Conservation (phyloP, 2,329 filamentous ascomycete species). For the Metarhizium rileyi region DNA sequence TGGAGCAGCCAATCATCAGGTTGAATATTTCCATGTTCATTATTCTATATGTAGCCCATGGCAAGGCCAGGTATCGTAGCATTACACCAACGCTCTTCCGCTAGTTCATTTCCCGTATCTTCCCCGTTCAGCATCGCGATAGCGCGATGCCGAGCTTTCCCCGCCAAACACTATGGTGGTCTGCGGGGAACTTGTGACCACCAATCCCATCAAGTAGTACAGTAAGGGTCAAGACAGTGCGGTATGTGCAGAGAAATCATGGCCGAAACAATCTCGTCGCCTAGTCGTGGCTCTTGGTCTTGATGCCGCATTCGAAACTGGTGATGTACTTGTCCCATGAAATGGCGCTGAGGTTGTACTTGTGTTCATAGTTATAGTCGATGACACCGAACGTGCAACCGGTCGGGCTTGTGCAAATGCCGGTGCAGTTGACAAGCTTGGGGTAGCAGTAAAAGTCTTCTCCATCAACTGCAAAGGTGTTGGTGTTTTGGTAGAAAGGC, state of each 20-base stretch:
- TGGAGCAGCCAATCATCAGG: background rate
- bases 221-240: background rate
- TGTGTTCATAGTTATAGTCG: constrained; percentile 34
- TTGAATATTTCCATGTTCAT: background rate
- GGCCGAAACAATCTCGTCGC: background rate
- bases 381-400: constrained; percentile 43
- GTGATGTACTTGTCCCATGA: constrained; percentile 31
- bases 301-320: constrained; percentile 23
- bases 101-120: background rate
- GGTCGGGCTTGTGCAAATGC: constrained; percentile 38
- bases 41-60: background rate
- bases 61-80: background rate
- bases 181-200: background rate
- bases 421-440: constrained; percentile 29
- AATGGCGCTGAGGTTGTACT: constrained; percentile 36
- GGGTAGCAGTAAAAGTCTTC: constrained; percentile 40
- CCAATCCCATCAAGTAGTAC: background rate
- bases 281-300: background rate
- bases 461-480: constrained; percentile 41
- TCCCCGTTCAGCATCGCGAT: background rate
- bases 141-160: background rate
- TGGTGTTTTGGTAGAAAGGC: constrained; percentile 30
- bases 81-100: background rate
- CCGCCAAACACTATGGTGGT: background rate
- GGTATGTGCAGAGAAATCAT: background rate